Base-by-base conservation (phyloP, 2,329 filamentous ascomycete species). In the Fusarium pseudograminearum region DNA sequence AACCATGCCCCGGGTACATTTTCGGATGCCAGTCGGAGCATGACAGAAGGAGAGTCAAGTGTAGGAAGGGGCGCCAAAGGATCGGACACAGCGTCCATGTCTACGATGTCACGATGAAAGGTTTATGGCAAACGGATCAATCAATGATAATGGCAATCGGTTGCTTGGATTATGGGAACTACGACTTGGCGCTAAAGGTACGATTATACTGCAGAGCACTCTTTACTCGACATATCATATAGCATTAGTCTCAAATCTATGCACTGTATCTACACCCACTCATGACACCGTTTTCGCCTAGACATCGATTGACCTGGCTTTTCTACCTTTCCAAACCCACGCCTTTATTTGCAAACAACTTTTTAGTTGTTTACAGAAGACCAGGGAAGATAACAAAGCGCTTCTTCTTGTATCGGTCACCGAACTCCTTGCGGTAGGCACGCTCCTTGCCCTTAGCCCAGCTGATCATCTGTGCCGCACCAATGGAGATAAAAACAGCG, bases 361-460 rank as follows among this genome's bases (percentile, higher is more conserved):
- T 24, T 31, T 26, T 10, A 18, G 26, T 10, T 45, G 5, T 30
- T 82, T 83, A 96, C 77, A 91, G 86, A 52, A 97, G 82, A 5
- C 92, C 92, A 5, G 96, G 93, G 61, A 98, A 80, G 82, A 97
- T 91, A 64, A 88, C 89, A 77, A 86, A 95, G 76, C 89, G 89
- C 93, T 99, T 98, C 85, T 91, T 94, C 90, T 95, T 94, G 83
- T 99, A 99, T 82, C 91, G 92, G 78, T 94, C 92, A 41, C 92
- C 92, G 80, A 98, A 97, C 79, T 97, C 93, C 80, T 91, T 91
- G 75, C 96, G 89, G 79, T 98, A 96, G 59, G 93, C 89, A 77
- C 85, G 88, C 86, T 99, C 96, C 87, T 98, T 98, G 85, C 93
- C 95, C 81, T 87, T 88, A 40, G 91, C 95, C 96, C 96, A 99